Percentiles rank a stretch among this genome's conserved stretches.
Evolutionary conservation across 176 grass and related monocot genomes (phyloP).

Genomic region (Hyparrhenia diplandra): DNA sequence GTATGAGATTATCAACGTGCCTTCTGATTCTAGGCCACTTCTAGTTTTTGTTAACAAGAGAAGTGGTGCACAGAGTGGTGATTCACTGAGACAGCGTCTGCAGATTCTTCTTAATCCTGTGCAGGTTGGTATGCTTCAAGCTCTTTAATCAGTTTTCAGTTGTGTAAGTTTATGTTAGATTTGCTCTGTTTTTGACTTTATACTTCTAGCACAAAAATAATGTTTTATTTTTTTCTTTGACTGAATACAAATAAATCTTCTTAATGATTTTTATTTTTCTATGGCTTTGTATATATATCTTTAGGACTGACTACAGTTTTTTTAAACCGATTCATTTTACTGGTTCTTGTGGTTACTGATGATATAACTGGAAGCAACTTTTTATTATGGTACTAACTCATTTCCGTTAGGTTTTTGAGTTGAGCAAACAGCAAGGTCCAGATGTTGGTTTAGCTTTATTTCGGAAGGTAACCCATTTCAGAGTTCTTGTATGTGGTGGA

Average conservation of each 20-base stretch:
- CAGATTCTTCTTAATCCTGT: conserved; percentile 87
- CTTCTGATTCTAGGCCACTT: conserved; percentile 73
- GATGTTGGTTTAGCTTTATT: conserved; percentile 72
- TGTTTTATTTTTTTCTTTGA: neutral
- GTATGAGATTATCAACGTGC: conserved; percentile 52
- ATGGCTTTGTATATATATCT: neutral
- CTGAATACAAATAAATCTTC: neutral
- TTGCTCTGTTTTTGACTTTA: conserved; percentile 10
- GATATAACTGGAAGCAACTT: neutral
- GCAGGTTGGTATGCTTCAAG: conserved; percentile 49
- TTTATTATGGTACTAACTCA: conserved; percentile 4
- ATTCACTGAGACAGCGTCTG: conserved; percentile 63
- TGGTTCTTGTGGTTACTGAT: neutral
- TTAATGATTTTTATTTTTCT: too few relatives aligned
- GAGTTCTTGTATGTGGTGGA: conserved; percentile 87
- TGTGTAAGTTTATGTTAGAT: conserved; percentile 4
- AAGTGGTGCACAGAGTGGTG: conserved; percentile 78
- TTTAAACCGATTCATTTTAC: neutral
- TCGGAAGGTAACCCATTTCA: conserved; percentile 69
- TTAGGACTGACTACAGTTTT: neutral
- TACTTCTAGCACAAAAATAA: conserved; percentile 11
- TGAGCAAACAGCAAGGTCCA: conserved; percentile 74
- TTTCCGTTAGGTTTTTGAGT: conserved; percentile 63
- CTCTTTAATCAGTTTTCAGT: conserved; percentile 10
- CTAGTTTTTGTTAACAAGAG: conserved; percentile 92